phyloP scores from a whole-genome alignment of 2,329 filamentous ascomycete genomes.

The Aspergillus caelatus region DNA sequence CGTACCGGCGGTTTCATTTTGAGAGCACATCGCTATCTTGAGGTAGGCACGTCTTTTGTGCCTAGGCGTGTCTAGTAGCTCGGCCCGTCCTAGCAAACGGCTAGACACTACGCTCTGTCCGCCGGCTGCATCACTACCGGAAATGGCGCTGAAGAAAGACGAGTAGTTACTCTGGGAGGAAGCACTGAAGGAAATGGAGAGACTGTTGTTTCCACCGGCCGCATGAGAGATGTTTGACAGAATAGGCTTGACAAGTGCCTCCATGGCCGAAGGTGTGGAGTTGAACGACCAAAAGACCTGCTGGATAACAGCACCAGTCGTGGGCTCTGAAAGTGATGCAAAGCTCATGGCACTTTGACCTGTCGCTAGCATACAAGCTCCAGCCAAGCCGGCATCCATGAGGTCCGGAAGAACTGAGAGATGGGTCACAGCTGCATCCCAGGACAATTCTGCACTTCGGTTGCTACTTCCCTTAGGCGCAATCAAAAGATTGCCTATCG shows the following conservation, averaged over 20 bases:
- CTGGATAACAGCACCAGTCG: not conserved
- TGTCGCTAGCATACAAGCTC: slow-evolving; percentile 8
- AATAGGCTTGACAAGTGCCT: slow-evolving; percentile 5
- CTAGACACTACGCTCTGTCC: slow-evolving; percentile 33
- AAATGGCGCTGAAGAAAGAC: slow-evolving; percentile 23
- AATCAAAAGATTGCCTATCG: slow-evolving; percentile 18
- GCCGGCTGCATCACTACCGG: slow-evolving; percentile 33
- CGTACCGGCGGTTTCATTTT: slow-evolving; percentile 25
- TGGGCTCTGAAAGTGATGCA: not conserved
- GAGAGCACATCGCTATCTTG: slow-evolving; percentile 13
- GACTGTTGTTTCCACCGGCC: not conserved
- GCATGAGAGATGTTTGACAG: slow-evolving; percentile 6
- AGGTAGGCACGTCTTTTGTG: slow-evolving; percentile 14
- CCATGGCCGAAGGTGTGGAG: not conserved
- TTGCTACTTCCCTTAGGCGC: slow-evolving; percentile 5
- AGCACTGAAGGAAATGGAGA: not conserved
- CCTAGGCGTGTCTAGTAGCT: slow-evolving; percentile 27
- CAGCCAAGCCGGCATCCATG: slow-evolving; percentile 15
- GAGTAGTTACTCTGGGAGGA: slow-evolving; percentile 27
- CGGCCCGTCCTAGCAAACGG: slow-evolving; percentile 37
- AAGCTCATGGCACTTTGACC: not conserved
- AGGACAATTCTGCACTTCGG: slow-evolving; percentile 31
- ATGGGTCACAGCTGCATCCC: slow-evolving; percentile 30
- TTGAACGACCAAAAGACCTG: slow-evolving; percentile 9
- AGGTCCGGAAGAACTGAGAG: slow-evolving; percentile 27